Evolutionary conservation across 495 filamentous ascomycete genomes (phyloP), one percentile per base, ranked within the genome.

Genomic region (Ramalina peruviana): DNA sequence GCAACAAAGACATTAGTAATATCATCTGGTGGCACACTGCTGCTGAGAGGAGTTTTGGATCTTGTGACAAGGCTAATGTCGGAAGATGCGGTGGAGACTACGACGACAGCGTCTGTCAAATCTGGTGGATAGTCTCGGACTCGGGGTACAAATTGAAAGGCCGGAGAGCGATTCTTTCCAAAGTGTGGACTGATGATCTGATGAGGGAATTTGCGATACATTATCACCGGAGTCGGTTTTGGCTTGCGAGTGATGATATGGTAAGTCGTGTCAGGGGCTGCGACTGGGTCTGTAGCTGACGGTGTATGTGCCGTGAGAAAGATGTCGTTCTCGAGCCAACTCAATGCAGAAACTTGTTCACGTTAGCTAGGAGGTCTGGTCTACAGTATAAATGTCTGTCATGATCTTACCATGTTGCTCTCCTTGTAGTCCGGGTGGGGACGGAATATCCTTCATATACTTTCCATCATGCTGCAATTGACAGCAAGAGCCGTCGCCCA

Each of bases 251-350:
- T 81, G 45, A 94, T 80, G 39, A 94, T 66, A 58, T 93, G 81
- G 55, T 83, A 92, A 6, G 71, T 72, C 0, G 86, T 83, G 10
- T 72, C 64, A 6, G 76, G 76, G 40, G 71, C 73, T 49, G 67
- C 68, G 26, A 73, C 70, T 13, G 36, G 6, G 44, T 80, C 75
- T 7, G 69, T 66, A 40, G 73, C 58, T 42, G 74, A 72, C 4
- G 81, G 76, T 6, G 80, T 89, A 62, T 94, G 82, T 13, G 85
- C 75, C 36, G 78, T 71, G 21, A 96, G 70, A 60, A 97, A 94
- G 10, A 90, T 63, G 62, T 93, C 66, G 53, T 92, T 94, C 59
- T 89, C 85, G 5, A 97, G 72, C 93, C 93, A 99, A 26, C 71
- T 71, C 44, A 97, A 70, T 11, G 85, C 82, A n/a, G 87, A 86